Base-by-base conservation (phyloP, 2,329 filamentous ascomycete genomes). In the Aspergillus cejpii region DNA sequence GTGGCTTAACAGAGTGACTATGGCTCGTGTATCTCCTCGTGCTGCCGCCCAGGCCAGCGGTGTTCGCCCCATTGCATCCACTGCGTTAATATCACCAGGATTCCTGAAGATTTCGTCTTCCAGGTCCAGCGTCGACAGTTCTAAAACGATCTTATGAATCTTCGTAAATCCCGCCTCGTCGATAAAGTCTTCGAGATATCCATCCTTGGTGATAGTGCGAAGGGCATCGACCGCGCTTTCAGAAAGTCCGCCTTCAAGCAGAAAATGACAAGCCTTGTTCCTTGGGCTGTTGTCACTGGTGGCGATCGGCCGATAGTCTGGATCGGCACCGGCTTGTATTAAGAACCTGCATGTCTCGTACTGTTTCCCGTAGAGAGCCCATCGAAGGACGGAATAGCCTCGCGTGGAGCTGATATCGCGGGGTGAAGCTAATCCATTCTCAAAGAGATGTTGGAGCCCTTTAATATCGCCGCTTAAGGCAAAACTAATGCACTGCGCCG, bases 311-410 rank as follows among this genome's bases (percentile, higher is more conserved):
- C 39, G 6, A 12, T 41, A 41, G 12, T 41, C 39, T 1, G 39
- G 21, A 23, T 41, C 39, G 1, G 27, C 39, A 1, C 39, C 39
- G 4, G 39, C 39, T n/a, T 41, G 26, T 21, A 41, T 41, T 10
- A 41, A 12, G 14, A 41, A 41, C 27, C 31, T 33, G 27, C 39
- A 41, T 7, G 39, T 41, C 27, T 41, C 39, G 20, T 40, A 40
- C 21, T 41, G 39, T 14, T 41, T 41, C 29, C 39, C 39, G 20
- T 41, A 41, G 17, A 41, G 39, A 8, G 39, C 39, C 39, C 39
- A 41, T 14, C 39, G 39, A 23, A 41, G 39, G 12, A 41, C 27
- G 5, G 39, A 41, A 14, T 41, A 41, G 6, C 39, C 39, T 33
- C 39, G 24, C 20, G 26, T 23, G 14, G 39, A 29, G 27, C 39